A percentile compares a stretch with the other conserved stretches of the same genome.
phyloP scores from a whole-genome alignment of 768 basidiomycete genomes.

The Rhodocollybia butyracea region DNA sequence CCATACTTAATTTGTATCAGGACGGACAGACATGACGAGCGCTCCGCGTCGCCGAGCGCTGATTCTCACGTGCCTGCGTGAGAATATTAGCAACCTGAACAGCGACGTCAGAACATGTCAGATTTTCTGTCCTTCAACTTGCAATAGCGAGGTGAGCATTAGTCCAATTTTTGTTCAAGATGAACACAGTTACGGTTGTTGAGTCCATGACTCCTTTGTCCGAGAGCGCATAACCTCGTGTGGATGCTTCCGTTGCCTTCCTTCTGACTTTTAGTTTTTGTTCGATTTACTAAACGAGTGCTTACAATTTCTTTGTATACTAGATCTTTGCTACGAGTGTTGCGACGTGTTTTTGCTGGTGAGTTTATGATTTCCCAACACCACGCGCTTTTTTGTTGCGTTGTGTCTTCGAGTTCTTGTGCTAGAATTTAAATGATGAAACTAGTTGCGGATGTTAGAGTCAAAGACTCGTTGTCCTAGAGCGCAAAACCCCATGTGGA shows the following conservation, averaged over 20 bases:
- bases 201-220: constrained; percentile 3
- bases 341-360: too few relatives aligned
- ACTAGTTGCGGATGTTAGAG: not conserved
- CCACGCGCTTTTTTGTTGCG: too few relatives aligned
- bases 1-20: too few relatives aligned
- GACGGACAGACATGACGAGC: too few relatives aligned
- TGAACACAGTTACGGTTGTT: constrained; percentile 3
- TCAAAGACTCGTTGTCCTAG: not conserved
- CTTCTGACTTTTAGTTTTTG: not conserved
- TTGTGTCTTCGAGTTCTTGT: not conserved
- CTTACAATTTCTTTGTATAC: not conserved
- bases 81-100: too few relatives aligned
- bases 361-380: too few relatives aligned
- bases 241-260: constrained; percentile 11
- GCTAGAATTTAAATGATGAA: not conserved
- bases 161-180: not conserved
- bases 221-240: constrained; percentile 12
- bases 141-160: not conserved
- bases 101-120: too few relatives aligned
- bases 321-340: not conserved
- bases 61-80: too few relatives aligned
- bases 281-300: not conserved
- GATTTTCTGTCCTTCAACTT: too few relatives aligned
- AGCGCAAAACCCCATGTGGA: constrained; percentile 4
- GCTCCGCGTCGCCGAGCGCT: too few relatives aligned